Conservation (phyloP, 1,139 yeast genomes). For the Saccharomyces hybrid region DNA sequence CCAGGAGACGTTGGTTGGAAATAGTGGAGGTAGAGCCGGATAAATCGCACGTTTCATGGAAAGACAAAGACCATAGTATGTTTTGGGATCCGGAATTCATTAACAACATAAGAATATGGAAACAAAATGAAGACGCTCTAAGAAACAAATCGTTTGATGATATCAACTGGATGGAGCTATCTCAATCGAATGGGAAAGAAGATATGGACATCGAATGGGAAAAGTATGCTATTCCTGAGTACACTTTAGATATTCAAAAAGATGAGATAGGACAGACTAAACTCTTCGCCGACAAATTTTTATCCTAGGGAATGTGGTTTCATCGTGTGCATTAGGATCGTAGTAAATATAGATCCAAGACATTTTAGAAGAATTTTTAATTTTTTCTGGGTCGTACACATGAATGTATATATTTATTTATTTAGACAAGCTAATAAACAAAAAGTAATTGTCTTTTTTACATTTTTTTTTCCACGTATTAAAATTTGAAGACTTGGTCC, state of each 20-base stretch:
- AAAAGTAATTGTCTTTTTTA: background rate
- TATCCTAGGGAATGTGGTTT: background rate
- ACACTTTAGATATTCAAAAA: conserved; percentile 10
- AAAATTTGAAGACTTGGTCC: conserved; percentile 87
- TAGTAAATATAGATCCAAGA: background rate
- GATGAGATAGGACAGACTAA: conserved; percentile 14
- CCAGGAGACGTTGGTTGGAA: conserved; percentile 49
- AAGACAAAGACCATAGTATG: conserved; percentile 8
- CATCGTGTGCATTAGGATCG: too few species aligned
- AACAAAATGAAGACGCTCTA: conserved; percentile 5
- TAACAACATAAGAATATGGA: conserved; percentile 36
- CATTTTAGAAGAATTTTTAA: background rate
- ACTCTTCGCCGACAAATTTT: conserved; percentile 2
- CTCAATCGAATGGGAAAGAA: background rate
- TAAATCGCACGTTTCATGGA: conserved; percentile 26
- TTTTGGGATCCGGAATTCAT: conserved; percentile 44
- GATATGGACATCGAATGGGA: conserved; percentile 9
- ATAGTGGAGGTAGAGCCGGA: conserved; percentile 35
- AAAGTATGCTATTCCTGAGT: conserved; percentile 11
- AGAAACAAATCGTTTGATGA: conserved; percentile 1
- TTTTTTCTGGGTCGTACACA: background rate
- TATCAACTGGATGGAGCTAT: conserved; percentile 6
- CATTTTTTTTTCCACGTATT: conserved; percentile 17
- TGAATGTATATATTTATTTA: background rate
- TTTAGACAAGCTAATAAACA: background rate